A percentile compares a stretch with the other conserved stretches of the same genome.
phyloP scores from a whole-genome alignment of 495 filamentous ascomycete genomes.

The Astrothelium subdiscretum region DNA sequence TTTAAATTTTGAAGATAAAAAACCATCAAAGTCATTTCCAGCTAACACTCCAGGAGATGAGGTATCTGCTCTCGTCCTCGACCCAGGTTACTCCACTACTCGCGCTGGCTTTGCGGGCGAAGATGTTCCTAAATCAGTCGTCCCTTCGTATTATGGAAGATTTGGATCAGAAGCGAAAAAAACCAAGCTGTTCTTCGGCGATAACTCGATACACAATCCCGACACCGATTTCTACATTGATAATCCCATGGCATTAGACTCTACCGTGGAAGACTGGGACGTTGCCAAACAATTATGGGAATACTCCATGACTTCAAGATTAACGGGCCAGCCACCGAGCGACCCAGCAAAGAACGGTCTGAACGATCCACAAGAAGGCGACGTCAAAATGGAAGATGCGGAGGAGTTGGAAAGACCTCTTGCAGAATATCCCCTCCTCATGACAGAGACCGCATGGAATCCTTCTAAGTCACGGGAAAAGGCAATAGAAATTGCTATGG shows the following conservation, averaged over 20 bases:
- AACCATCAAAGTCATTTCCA: background rate
- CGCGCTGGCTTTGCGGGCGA: slow-evolving; percentile 96
- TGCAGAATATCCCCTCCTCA: slow-evolving; percentile 77
- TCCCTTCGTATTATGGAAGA: slow-evolving; percentile 75
- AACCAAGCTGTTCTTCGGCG: slow-evolving; percentile 63
- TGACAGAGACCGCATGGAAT: slow-evolving; percentile 94
- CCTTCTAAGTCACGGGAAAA: slow-evolving; percentile 75
- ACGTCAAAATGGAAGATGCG: slow-evolving; percentile 42
- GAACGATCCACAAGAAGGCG: slow-evolving; percentile 43
- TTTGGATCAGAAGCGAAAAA: slow-evolving; percentile 41
- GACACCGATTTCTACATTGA: slow-evolving; percentile 63
- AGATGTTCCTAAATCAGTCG: slow-evolving; percentile 87
- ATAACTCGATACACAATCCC: slow-evolving; percentile 72
- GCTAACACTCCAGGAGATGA: slow-evolving; percentile 51
- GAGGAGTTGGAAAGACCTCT: slow-evolving; percentile 69
- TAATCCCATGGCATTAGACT: slow-evolving; percentile 84
- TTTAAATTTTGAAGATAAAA: background rate
- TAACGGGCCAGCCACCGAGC: slow-evolving; percentile 51
- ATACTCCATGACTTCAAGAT: slow-evolving; percentile 65
- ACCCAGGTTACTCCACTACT: slow-evolving; percentile 79
- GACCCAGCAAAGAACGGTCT: slow-evolving; percentile 61
- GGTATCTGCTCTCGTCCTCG: slow-evolving; percentile 90
- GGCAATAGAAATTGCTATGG: slow-evolving; percentile 88
- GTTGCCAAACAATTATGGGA: slow-evolving; percentile 83
- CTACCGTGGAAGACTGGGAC: slow-evolving; percentile 94